Base-by-base conservation (phyloP, 768 basidiomycete genomes). In the Daedaleopsis sinensis region DNA sequence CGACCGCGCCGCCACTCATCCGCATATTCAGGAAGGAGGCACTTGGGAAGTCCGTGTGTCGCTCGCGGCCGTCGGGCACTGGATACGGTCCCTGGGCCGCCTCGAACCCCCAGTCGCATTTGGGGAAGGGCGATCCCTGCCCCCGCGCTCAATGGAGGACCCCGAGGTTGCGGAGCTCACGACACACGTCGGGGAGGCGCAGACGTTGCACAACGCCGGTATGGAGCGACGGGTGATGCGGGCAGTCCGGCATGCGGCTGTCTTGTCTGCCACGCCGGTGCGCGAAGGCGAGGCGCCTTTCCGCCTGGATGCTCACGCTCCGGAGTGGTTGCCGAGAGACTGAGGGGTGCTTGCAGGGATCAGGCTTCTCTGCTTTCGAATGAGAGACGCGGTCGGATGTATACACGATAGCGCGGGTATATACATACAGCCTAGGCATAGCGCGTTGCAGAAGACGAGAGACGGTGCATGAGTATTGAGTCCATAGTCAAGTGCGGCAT, bases 21-120 rank as follows among this genome's bases (percentile, higher is more conserved):
- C 11, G 5, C 6, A 8, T 36, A 6, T 11, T 4, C 61, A 86
- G 85, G 82, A 84, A 58, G 86, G 87, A 21, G 84, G 85, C 9
- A 84, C 84, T 5, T 86, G 81, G 78, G 82, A 83, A 67, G 82
- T 87, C 0, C 80, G 79, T 7, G 84, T 86, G 13, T 86, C 86
- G 5, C 78, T 88, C 1, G 82, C 82, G 36, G 80, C 77, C 0
- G 82, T 85, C 1, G 84, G 80, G 1, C 78, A 79, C 52, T 87
- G 84, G 83, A 73, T 87, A 13, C 80, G 83, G 27, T 82, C 83
- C 15, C 67, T 88, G 1, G 86, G 85, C 0, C 77, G 74, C 18
- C 55, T 84, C 13, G 56, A 72, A 9, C 77, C 80, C n/a, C 49
- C 68, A 24, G 66, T 68, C 0, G 83, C 77, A 0, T 84, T 84